Percentiles rank a stretch among this genome's conserved stretches.
Evolutionary conservation across 2,329 filamentous ascomycete genomes (phyloP).

Genomic region (Pseudogymnoascus sp.): DNA sequence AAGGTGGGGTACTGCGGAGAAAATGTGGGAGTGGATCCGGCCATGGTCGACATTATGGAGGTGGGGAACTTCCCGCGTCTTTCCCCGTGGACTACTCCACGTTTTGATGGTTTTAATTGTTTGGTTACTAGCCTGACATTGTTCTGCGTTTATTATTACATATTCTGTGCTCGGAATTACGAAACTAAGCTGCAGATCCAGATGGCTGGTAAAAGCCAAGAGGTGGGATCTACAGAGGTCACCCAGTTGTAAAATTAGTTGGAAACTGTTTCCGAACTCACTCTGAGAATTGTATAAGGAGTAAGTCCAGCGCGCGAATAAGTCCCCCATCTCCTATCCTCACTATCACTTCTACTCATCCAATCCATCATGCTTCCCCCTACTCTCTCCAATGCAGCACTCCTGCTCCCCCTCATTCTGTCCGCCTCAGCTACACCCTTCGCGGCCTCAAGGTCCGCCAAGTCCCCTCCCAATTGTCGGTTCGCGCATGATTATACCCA

Average conservation of each 20-base stretch:
- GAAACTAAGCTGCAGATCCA: background rate
- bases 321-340: background rate
- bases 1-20: background rate
- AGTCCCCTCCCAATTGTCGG: slow-evolving; percentile 21
- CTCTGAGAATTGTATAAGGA: background rate
- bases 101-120: background rate
- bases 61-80: background rate
- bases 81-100: background rate
- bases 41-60: background rate
- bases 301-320: background rate
- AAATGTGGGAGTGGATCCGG: background rate
- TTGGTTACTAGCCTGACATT: background rate
- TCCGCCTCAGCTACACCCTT: slow-evolving; percentile 4
- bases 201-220: background rate
- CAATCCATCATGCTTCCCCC: background rate
- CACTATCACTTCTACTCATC: background rate
- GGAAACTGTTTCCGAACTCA: background rate
- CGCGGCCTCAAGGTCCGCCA: background rate
- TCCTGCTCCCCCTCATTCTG: slow-evolving; percentile 1
- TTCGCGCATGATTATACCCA: slow-evolving; percentile 24
- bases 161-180: background rate
- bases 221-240: background rate
- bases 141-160: background rate
- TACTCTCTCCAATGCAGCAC: background rate
- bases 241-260: background rate